Evolutionary conservation across 2,329 filamentous ascomycete species (phyloP).

Genomic region (Catunica adiposa): DNA sequence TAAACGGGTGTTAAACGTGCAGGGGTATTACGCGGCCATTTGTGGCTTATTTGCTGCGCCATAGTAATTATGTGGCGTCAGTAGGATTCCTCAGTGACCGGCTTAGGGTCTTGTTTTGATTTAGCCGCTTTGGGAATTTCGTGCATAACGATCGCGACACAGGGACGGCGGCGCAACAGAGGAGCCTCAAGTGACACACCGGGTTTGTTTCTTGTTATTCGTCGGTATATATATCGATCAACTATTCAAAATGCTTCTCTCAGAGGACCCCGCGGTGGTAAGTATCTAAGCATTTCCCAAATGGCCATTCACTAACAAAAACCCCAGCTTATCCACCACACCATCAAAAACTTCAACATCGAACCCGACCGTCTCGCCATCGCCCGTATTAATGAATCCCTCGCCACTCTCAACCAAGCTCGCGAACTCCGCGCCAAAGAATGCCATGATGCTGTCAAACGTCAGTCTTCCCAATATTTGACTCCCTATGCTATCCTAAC

Average conservation of each 20-base stretch:
- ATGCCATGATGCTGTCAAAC: slow-evolving; percentile 49
- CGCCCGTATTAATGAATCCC: slow-evolving; percentile 65
- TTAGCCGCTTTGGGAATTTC: slow-evolving; percentile 3
- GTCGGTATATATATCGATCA: neutral
- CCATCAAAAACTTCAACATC: slow-evolving; percentile 90
- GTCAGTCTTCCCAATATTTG: slow-evolving; percentile 19
- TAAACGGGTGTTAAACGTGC: too few species aligned
- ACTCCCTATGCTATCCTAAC: neutral
- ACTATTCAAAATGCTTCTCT: slow-evolving; percentile 64
- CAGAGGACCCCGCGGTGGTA: slow-evolving; percentile 81
- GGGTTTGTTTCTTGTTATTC: too few species aligned
- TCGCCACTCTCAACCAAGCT: slow-evolving; percentile 67
- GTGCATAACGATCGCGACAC: neutral
- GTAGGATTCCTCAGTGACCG: neutral
- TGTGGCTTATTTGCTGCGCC: neutral
- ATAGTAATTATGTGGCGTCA: neutral
- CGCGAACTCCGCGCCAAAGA: slow-evolving; percentile 63
- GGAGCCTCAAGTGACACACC: neutral
- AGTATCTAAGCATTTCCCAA: slow-evolving; percentile 17
- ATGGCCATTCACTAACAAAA: neutral
- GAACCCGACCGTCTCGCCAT: slow-evolving; percentile 72
- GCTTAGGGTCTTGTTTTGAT: neutral
- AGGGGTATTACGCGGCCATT: neutral
- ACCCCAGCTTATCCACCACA: slow-evolving; percentile 70
- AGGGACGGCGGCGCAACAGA: neutral